Conservation (phyloP, 2,329 filamentous ascomycete genomes). For the Phaeophleospora eucalypticola region DNA sequence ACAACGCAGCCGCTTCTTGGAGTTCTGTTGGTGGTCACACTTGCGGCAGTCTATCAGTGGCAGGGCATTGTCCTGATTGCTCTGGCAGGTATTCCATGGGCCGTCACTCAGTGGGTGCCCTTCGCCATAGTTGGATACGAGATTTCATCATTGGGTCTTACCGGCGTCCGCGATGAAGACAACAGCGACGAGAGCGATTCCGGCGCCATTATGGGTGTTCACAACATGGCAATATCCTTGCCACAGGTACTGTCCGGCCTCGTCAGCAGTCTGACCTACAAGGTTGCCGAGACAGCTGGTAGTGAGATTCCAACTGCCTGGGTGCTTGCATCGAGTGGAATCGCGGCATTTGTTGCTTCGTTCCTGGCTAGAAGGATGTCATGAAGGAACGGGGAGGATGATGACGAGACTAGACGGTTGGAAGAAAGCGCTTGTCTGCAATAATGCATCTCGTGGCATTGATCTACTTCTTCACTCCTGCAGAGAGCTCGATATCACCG, state of each 20-base stretch:
- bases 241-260: conserved; percentile 18
- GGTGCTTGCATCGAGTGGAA: conserved; percentile 17
- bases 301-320: conserved; percentile 19
- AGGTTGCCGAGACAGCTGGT: conserved; percentile 14
- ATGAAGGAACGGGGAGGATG: background rate
- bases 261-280: conserved; percentile 15
- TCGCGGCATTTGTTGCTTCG: conserved; percentile 18
- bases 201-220: conserved; percentile 19
- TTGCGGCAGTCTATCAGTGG: conserved; percentile 17
- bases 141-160: conserved; percentile 13
- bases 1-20: conserved; percentile 18
- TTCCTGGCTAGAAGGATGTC: conserved; percentile 13
- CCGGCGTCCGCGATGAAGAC: conserved; percentile 5
- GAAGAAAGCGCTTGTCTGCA: too few species aligned
- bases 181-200: conserved; percentile 11
- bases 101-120: conserved; percentile 21
- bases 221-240: conserved; percentile 21
- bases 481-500: too few species aligned
- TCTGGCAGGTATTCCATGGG: conserved; percentile 16
- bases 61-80: conserved; percentile 20
- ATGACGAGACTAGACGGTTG: too few species aligned
- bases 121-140: conserved; percentile 19
- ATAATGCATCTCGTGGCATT: too few species aligned
- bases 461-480: too few species aligned
- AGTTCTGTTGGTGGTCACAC: conserved; percentile 14